Evolutionary conservation across 331 rosid species (phyloP).

Genomic region (Pyracantha coccinea): DNA sequence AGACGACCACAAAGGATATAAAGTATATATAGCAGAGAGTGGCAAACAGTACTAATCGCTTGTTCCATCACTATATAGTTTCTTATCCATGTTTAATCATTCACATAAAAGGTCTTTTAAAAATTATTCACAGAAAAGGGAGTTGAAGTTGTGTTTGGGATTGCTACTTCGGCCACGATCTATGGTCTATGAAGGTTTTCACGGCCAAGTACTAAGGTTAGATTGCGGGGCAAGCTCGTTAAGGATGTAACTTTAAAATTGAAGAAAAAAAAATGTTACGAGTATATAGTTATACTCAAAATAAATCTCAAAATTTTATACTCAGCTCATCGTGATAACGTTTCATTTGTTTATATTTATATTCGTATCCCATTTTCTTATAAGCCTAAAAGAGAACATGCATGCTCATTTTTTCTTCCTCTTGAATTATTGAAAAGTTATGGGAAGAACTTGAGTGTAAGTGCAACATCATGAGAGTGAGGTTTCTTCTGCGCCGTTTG

Average conservation of each 20-base stretch:
- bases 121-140: too few species aligned
- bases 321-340: not conserved
- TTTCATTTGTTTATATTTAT: not conserved
- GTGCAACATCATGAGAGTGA: constrained; percentile 9
- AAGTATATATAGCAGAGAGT: not conserved
- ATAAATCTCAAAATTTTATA: not conserved
- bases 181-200: not conserved
- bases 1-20: not conserved
- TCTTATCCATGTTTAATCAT: not conserved
- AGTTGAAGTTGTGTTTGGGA: too few species aligned
- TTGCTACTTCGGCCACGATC: not conserved
- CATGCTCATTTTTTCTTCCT: not conserved
- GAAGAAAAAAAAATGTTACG: not conserved
- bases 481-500: not conserved
- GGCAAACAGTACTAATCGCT: not conserved
- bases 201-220: not conserved
- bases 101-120: too few species aligned
- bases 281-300: not conserved
- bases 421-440: not conserved
- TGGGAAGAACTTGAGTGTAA: not conserved
- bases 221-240: not conserved
- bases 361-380: too few species aligned
- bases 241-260: not conserved
- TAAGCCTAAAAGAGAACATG: too few species aligned
- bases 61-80: not conserved